Conservation (phyloP, 306 rosid species). For the Lathyrus oleraceus region DNA sequence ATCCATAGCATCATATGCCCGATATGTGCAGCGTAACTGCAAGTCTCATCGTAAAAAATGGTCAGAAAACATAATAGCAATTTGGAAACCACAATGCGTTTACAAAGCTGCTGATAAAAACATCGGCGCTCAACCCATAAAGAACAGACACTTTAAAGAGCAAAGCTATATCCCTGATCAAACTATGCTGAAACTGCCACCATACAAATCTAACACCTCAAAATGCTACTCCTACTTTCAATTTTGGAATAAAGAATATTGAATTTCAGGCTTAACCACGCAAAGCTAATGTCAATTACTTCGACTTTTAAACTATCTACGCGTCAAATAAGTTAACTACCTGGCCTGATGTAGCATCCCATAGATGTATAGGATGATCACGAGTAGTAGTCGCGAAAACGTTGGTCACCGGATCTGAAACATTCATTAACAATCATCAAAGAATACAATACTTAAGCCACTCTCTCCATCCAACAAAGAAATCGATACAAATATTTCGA, state of each 20-base stretch:
- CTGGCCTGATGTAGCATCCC: slow-evolving; percentile 95
- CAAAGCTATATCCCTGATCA: slow-evolving; percentile 9
- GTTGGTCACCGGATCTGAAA: slow-evolving; percentile 76
- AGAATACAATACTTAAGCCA: not conserved
- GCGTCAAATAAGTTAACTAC: slow-evolving; percentile 41
- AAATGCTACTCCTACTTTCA: slow-evolving; percentile 19
- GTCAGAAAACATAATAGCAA: slow-evolving; percentile 32
- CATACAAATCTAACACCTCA: not conserved
- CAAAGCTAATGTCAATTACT: not conserved
- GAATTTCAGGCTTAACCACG: slow-evolving; percentile 6
- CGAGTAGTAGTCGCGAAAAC: slow-evolving; percentile 90
- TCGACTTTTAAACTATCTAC: not conserved
- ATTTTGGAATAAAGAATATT: not conserved
- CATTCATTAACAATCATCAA: slow-evolving; percentile 15
- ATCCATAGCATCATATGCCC: slow-evolving; percentile 96
- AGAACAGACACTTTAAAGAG: slow-evolving; percentile 6
- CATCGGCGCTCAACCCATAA: slow-evolving; percentile 12
- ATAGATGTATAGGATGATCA: slow-evolving; percentile 95
- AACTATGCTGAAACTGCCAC: not conserved
- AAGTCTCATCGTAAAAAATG: slow-evolving; percentile 36
- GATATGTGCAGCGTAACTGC: slow-evolving; percentile 93
- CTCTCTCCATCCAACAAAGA: not conserved
- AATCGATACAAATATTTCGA: not conserved
- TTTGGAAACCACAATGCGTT: slow-evolving; percentile 21
- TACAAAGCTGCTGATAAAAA: not conserved